Base-by-base conservation (phyloP, 352 stramenopile genomes). In the Globisporangium nodosum region DNA sequence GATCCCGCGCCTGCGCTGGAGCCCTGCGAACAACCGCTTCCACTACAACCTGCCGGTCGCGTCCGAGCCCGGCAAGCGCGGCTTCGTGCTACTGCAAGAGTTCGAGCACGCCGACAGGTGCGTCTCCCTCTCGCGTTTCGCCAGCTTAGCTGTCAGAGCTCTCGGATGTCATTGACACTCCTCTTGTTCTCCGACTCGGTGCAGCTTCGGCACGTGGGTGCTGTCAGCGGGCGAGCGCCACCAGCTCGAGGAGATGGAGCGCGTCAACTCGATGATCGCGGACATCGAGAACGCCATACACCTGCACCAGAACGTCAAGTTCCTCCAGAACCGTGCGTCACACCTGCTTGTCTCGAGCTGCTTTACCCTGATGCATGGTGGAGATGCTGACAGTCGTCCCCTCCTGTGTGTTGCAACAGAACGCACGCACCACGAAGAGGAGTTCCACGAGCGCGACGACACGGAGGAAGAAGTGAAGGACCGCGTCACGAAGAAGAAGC, bases 1-100 rank as follows among this genome's bases (percentile, higher is more conserved):
- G 54, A 87, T 91, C 66, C 81, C 81, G 42, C 81, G 81, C 5
- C 57, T 91, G 54, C 81, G 78, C 51, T 91, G 81, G 81, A 86
- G 70, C 63, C 66, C 78, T 31, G 60, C 61, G 47, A 86, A 86
- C 71, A 85, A 91, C 65, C 81, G 81, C 49, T 91, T 91, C 72
- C 81, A 89, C 69, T 91, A 74, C 68, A 87, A 74, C 49, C 64
- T 89, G 59, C 81, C 78, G 11, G 61, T 88, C 52, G 79, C 76
- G 1, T 66, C 74, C 24, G 78, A 91, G 58, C 81, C 81, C 0
- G 81, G 81, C 56, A 61, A 59, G 3, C 57, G 76, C 58, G 81
- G 81, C 55, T 91, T 89, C 61, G 78, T 89, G 52, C 62, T 91
- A 56, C 57, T 91, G 42, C 76, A 91, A 47, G 76, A 89, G 62